Conservation (phyloP, 148 eudicot genomes). For the Polygonum maritimum region DNA sequence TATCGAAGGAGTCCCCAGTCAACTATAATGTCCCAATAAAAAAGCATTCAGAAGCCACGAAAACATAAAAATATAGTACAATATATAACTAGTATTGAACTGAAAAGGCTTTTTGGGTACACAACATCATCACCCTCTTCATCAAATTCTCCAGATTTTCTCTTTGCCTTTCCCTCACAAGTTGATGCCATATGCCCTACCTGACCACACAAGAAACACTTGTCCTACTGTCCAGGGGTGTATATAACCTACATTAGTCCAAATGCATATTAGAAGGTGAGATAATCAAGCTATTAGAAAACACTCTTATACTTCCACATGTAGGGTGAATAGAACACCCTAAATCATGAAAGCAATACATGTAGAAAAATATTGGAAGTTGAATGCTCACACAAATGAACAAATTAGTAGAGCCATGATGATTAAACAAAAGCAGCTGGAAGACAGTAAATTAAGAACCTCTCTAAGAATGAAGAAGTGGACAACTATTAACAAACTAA, state of each 20-base stretch:
- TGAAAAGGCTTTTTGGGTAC: conserved; percentile 75
- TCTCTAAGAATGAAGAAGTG: conserved; percentile 61
- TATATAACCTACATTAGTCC: conserved; percentile 49
- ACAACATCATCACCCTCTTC: conserved; percentile 65
- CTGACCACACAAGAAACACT: conserved; percentile 91
- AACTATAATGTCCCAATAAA: conserved; percentile 29
- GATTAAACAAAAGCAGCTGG: background rate
- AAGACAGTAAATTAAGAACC: background rate
- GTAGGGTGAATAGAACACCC: too few relatives aligned
- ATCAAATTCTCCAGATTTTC: conserved; percentile 88
- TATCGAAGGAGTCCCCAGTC: conserved; percentile 30
- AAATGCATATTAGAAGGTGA: background rate
- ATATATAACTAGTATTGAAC: conserved; percentile 23
- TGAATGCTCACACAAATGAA: background rate
- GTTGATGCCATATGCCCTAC: conserved; percentile 81
- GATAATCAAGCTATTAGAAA: background rate
- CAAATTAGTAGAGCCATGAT: background rate
- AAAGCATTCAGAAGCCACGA: background rate
- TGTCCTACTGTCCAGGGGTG: conserved; percentile 85
- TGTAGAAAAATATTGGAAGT: background rate
- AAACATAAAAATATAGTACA: background rate
- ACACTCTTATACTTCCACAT: background rate
- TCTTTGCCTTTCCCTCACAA: conserved; percentile 91
- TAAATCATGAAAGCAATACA: background rate
- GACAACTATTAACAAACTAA: background rate